These are phyloP conservation scores for Coemansia erecta DNA, from an alignment of 192 early-diverging fungal genomes.

Conservation along the genomic window DNA sequence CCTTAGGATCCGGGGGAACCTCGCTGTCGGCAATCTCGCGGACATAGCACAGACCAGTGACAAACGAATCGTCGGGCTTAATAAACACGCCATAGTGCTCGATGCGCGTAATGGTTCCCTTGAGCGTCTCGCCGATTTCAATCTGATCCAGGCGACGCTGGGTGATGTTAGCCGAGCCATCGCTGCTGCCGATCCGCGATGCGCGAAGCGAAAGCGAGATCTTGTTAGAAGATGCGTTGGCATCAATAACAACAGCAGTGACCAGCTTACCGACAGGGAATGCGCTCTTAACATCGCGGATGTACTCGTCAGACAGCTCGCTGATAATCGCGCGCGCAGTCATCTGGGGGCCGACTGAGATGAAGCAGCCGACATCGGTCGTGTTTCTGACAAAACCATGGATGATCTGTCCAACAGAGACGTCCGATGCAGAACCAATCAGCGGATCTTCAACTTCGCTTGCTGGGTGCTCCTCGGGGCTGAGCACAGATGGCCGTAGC, in stretches of 20 bases:
- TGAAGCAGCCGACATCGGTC: slow-evolving; percentile 71
- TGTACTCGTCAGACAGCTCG: slow-evolving; percentile 79
- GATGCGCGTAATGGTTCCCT: slow-evolving; percentile 72
- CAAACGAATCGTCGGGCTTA: slow-evolving; percentile 67
- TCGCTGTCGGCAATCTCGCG: slow-evolving; percentile 81
- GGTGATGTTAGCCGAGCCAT: slow-evolving; percentile 17
- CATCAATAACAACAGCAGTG: slow-evolving; percentile 62
- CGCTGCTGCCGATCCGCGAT: slow-evolving; percentile 45
- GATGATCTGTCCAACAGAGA: slow-evolving; percentile 63
- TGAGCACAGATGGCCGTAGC: slow-evolving; percentile 57
- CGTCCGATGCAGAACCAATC: slow-evolving; percentile 54
- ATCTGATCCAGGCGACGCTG: slow-evolving; percentile 61
- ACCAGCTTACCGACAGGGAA: slow-evolving; percentile 77
- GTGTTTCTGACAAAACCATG: slow-evolving; percentile 73
- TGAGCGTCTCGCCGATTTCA: slow-evolving; percentile 69
- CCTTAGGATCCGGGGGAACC: slow-evolving; percentile 63
- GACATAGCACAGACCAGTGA: slow-evolving; percentile 83
- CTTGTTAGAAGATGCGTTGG: slow-evolving; percentile 58
- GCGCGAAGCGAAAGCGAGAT: slow-evolving; percentile 74
- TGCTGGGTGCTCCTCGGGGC: slow-evolving; percentile 25
- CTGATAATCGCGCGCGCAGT: slow-evolving; percentile 80
- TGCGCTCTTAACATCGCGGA: slow-evolving; percentile 78
- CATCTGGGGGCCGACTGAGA: slow-evolving; percentile 61
- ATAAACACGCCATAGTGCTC: slow-evolving; percentile 81
- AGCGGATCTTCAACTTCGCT: slow-evolving; percentile 48